Base-by-base conservation (phyloP, 139 green algal species). In the Eudorina sp. region DNA sequence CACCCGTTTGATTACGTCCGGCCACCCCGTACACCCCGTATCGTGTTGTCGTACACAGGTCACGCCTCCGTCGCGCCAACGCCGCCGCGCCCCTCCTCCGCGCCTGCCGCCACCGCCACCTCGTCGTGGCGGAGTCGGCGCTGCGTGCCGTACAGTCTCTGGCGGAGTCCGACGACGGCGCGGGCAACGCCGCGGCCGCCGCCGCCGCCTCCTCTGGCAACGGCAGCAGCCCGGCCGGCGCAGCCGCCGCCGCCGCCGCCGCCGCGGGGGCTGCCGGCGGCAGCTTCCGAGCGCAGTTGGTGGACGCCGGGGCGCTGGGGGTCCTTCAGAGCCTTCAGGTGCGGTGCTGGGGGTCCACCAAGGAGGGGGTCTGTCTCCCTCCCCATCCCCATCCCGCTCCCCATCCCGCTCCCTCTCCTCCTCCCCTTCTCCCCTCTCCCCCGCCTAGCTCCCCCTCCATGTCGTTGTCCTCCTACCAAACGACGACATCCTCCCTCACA, bases 271-370 rank as follows among this genome's bases (percentile, higher is more conserved):
- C 25, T 25, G 66, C 7, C 19, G 34, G 9, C 31, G 31, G 29
- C 31, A 38, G 43, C 75, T 43, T 72, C 6, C 76, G 76, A 4
- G 76, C 53, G 5, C 76, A 84, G 76, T 21, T 84, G 76, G 76
- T 84, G 31, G 76, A 84, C 23, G 76, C 76, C 36, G 76, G 76
- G 76, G 76, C 76, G 53, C 76, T 84, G 76, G 76, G 76, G 34
- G 76, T 84, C 53, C 76, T 84, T 13, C 76, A 84, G 76, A 18
- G 53, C 34, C 76, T 84, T 53, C 76, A 84, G 76, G 73, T 80
- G 29, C 55, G 55, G 55, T n/a, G n/a, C n/a, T n/a, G n/a, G n/a
- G n/a, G n/a, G n/a, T n/a, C n/a, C n/a, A n/a, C n/a, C n/a, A n/a
- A n/a, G n/a, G n/a, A n/a, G n/a, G n/a, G n/a, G n/a, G n/a, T n/a